These are phyloP conservation scores for Lachancea waltii DNA, from an alignment of 805 yeast genomes.

Conservation along the genomic window DNA sequence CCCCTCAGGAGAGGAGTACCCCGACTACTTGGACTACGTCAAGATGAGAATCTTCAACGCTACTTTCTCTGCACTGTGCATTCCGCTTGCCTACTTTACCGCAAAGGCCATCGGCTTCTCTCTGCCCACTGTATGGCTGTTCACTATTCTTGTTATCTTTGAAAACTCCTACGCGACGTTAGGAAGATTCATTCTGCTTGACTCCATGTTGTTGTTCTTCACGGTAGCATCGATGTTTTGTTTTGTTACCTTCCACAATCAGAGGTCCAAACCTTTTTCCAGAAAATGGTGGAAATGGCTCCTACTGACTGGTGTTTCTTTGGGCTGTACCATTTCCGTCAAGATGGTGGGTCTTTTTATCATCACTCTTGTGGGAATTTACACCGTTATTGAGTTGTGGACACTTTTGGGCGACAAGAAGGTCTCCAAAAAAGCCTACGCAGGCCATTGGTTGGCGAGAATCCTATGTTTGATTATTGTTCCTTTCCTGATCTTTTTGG, in stretches of 20 bases:
- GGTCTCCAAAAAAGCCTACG: slow-evolving; percentile 44
- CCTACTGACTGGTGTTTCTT: slow-evolving; percentile 68
- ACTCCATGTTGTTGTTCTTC: slow-evolving; percentile 69
- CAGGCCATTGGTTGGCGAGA: slow-evolving; percentile 63
- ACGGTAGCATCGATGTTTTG: slow-evolving; percentile 64
- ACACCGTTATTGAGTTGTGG: slow-evolving; percentile 87
- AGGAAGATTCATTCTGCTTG: slow-evolving; percentile 68
- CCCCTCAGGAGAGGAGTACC: slow-evolving; percentile 58
- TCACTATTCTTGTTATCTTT: slow-evolving; percentile 55
- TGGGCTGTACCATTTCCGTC: slow-evolving; percentile 88
- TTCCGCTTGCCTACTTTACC: slow-evolving; percentile 67
- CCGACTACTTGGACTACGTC: slow-evolving; percentile 52
- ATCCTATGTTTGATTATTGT: slow-evolving; percentile 53
- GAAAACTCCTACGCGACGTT: slow-evolving; percentile 66
- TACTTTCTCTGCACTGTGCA: slow-evolving; percentile 55
- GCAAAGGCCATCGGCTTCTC: slow-evolving; percentile 52
- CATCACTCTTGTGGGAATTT: slow-evolving; percentile 81
- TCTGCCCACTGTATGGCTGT: slow-evolving; percentile 48
- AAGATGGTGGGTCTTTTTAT: slow-evolving; percentile 96
- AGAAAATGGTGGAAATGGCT: slow-evolving; percentile 96
- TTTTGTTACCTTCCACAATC: slow-evolving; percentile 47
- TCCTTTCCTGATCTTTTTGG: slow-evolving; percentile 56
- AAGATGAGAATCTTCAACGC: slow-evolving; percentile 71
- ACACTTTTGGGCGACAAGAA: slow-evolving; percentile 63
- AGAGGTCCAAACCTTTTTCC: slow-evolving; percentile 47